Base-by-base conservation (phyloP, 495 filamentous ascomycete species). In the Aspergillus panamensis region DNA sequence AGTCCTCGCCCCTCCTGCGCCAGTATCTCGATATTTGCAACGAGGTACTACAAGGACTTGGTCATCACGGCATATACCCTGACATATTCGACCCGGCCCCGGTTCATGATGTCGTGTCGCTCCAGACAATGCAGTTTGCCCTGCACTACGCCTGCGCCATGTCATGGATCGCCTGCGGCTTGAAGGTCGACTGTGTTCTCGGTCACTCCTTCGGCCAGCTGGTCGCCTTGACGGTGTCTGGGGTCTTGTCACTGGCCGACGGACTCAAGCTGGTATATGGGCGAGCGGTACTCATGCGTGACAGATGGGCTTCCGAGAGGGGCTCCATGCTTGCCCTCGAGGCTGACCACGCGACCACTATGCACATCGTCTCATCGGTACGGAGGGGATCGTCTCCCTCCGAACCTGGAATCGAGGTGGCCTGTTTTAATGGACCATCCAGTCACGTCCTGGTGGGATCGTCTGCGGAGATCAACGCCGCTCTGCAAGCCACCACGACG, bases 161-260 rank as follows among this genome's bases (percentile, higher is more conserved):
- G 52, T 48, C 62, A 7, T 85, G 82, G 82, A 68, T 84, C 0
- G 78, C 79, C 20, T 72, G 62, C 13, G 80, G 82, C 0, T 54
- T 84, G 4, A 20, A 66, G 14, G 62, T 74, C 0, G 62, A 55
- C 3, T 52, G 62, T 0, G 33, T 83, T 0, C 48, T 85, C 17
- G 82, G 82, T 0, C 82, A 84, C 55, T 80, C 75, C 50, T 78
- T 85, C 56, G 82, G 82, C 1, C 66, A 84, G 59, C 64, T 84
- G 0, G 78, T 78, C 6, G 80, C 79, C 0, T 50, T 84, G 0
- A 71, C 63, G 19, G 62, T 85, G 5, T 62, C 74, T 13, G 73
- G 69, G 0, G 53, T 47, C 0, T 30, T 85, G 0, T 62, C 61
- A 0, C 65, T 82, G 0, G 1, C 33, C 0, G 78, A 83, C 44